Percentiles rank a stretch among this genome's conserved stretches.
phyloP scores from a whole-genome alignment of 2,329 filamentous ascomycete species.

The Chaetomiaceae sp. region DNA sequence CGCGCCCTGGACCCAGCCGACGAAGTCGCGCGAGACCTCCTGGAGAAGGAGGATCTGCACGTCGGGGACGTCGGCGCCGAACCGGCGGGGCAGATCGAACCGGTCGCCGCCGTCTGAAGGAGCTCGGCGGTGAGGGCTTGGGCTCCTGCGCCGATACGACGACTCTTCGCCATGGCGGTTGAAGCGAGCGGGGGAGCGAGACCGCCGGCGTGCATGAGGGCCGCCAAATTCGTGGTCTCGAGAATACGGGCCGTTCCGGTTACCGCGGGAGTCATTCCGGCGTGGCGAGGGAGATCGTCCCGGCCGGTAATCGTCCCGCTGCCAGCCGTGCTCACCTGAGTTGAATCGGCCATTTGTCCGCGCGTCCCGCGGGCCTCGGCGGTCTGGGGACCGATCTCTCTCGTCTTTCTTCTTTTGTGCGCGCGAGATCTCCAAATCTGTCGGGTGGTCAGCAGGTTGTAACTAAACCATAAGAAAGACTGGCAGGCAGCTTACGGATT shows the following conservation, averaged over 20 bases:
- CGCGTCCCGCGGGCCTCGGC: conserved; percentile 34
- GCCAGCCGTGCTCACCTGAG: conserved; percentile 43
- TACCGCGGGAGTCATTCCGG: conserved; percentile 49
- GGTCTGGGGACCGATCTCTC: conserved; percentile 54
- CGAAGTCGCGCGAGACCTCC: conserved; percentile 71
- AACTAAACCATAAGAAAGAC: background rate
- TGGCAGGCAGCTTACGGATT: conserved; percentile 63
- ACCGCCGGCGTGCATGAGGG: conserved; percentile 44
- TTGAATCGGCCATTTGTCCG: conserved; percentile 45
- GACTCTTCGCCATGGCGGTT: conserved; percentile 36
- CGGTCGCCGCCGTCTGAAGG: conserved; percentile 53
- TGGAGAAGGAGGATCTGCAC: conserved; percentile 81
- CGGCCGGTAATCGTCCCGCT: conserved; percentile 61
- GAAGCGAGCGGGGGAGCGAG: conserved; percentile 33
- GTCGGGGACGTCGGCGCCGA: conserved; percentile 73
- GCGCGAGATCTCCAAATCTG: conserved; percentile 86
- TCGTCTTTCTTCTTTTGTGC: conserved; percentile 71
- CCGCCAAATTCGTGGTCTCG: conserved; percentile 35
- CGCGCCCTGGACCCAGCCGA: conserved; percentile 71
- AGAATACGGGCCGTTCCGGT: conserved; percentile 53
- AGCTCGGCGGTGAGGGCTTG: conserved; percentile 53
- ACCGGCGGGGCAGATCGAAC: conserved; percentile 66
- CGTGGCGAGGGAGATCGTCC: conserved; percentile 53
- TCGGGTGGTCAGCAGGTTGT: conserved; percentile 1
- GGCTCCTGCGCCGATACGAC: conserved; percentile 61